A percentile compares a stretch with the other conserved stretches of the same genome.
These are phyloP conservation scores for Alternaria panax DNA, from an alignment of 2,329 filamentous ascomycete species.

Conservation along the genomic window DNA sequence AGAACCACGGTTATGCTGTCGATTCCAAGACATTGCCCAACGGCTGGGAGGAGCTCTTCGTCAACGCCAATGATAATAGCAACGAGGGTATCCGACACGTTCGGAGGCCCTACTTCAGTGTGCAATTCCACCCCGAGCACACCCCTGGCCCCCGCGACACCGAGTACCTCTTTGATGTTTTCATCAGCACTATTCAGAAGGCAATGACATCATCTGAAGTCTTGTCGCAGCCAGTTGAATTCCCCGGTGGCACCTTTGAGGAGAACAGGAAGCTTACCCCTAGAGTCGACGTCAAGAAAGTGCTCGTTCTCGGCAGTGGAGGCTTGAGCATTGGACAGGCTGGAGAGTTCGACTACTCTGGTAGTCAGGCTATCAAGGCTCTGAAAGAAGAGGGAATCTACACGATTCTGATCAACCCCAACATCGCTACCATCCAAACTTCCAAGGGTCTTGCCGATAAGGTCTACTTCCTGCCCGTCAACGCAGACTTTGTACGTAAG, in stretches of 20 bases:
- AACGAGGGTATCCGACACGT: constrained; percentile 96
- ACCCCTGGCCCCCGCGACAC: constrained; percentile 94
- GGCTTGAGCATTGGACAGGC: constrained; percentile 97
- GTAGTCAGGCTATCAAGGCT: constrained; percentile 97
- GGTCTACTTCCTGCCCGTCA: constrained; percentile 98
- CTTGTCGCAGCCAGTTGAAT: constrained; percentile 77
- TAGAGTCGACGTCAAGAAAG: constrained; percentile 87
- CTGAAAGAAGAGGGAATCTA: constrained; percentile 98
- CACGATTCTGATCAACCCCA: constrained; percentile 97
- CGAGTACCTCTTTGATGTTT: constrained; percentile 96
- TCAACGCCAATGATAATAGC: constrained; percentile 97
- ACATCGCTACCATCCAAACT: constrained; percentile 98
- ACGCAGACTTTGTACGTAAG: constrained; percentile 95
- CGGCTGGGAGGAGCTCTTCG: constrained; percentile 92
- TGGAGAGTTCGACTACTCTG: constrained; percentile 98
- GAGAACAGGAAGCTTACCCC: constrained; percentile 82
- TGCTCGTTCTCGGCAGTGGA: constrained; percentile 90
- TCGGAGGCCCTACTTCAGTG: constrained; percentile 91
- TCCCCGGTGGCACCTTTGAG: constrained; percentile 82
- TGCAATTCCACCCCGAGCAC: constrained; percentile 99
- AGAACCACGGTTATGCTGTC: constrained; percentile 97
- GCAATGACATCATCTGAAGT: constrained; percentile 71
- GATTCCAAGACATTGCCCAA: constrained; percentile 76
- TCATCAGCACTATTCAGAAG: constrained; percentile 82
- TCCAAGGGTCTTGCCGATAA: constrained; percentile 98